Percentiles rank a stretch among this genome's conserved stretches.
Conservation (phyloP, 2,329 filamentous ascomycete species). For the Cytospora mali region DNA sequence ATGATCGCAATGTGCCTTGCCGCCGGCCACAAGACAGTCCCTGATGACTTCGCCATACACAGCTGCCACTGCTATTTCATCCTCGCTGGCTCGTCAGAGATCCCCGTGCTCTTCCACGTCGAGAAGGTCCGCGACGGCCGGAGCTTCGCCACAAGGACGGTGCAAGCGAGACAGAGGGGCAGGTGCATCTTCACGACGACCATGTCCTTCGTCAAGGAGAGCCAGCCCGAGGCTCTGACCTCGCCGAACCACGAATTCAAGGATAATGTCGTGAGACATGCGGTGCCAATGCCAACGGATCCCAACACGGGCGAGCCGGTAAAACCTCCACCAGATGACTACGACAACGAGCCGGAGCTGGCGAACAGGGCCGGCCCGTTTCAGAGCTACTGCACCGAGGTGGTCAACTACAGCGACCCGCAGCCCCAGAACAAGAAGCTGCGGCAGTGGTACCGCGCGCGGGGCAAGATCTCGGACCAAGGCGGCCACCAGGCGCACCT, state of each 20-base stretch:
- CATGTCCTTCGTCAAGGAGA: conserved; percentile 78
- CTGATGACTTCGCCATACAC: conserved; percentile 78
- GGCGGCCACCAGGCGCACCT: conserved; percentile 82
- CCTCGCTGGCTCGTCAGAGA: conserved; percentile 79
- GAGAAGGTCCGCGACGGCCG: conserved; percentile 89
- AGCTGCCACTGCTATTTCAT: conserved; percentile 99
- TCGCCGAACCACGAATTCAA: conserved; percentile 25
- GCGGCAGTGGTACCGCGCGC: conserved; percentile 73
- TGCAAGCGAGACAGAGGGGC: conserved; percentile 90
- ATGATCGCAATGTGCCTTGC: conserved; percentile 91
- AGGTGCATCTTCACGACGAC: conserved; percentile 95
- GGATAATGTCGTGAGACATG: conserved; percentile 62
- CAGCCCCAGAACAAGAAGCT: conserved; percentile 68
- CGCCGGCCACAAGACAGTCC: conserved; percentile 86
- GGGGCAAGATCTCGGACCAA: conserved; percentile 70
- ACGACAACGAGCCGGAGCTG: conserved; percentile 53
- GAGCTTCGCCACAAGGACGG: conserved; percentile 88
- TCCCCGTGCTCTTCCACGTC: conserved; percentile 92
- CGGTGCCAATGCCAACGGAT: conserved; percentile 57
- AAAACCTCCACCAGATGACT: conserved; percentile 42
- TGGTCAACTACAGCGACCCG: conserved; percentile 45
- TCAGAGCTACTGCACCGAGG: conserved; percentile 47
- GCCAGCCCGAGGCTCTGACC: conserved; percentile 44
- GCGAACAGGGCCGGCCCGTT: conserved; percentile 52
- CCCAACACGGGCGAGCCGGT: conserved; percentile 34